phyloP scores from a whole-genome alignment of 1,139 yeast species.

The Fermentozyma sake region DNA sequence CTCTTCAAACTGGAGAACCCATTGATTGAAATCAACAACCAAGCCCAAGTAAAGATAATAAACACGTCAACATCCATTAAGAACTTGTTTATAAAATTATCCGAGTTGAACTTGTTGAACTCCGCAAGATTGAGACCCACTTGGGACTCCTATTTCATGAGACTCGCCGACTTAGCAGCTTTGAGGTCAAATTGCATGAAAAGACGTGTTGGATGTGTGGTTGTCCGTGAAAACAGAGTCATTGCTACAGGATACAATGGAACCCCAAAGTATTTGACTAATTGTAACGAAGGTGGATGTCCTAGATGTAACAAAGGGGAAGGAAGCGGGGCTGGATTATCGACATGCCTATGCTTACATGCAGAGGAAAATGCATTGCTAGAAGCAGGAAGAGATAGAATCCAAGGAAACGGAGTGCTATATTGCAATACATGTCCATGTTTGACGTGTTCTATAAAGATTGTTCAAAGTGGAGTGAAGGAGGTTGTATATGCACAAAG shows the following conservation, averaged over 20 bases:
- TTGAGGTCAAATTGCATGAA: conserved; percentile 94
- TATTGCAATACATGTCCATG: conserved; percentile 98
- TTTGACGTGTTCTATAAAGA: conserved; percentile 89
- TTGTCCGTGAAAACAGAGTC: conserved; percentile 80
- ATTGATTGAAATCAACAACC: conserved; percentile 48
- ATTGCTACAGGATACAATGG: conserved; percentile 98
- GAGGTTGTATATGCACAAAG: conserved; percentile 95
- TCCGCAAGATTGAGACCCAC: conserved; percentile 73
- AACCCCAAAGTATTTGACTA: conserved; percentile 81
- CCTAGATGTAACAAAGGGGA: conserved; percentile 71
- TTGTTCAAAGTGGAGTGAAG: conserved; percentile 84
- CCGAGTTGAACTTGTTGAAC: conserved; percentile 52
- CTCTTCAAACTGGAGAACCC: conserved; percentile 34
- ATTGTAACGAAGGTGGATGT: conserved; percentile 97
- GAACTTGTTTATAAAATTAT: conserved; percentile 48
- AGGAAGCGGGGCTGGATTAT: conserved; percentile 57
- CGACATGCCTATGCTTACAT: conserved; percentile 88
- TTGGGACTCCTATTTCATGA: conserved; percentile 97
- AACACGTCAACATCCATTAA: conserved; percentile 50
- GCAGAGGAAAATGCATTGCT: conserved; percentile 96
- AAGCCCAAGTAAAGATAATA: conserved; percentile 57
- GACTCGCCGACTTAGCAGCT: conserved; percentile 89
- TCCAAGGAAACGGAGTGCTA: conserved; percentile 45
- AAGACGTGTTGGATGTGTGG: conserved; percentile 91
- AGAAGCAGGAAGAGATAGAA: conserved; percentile 89